Evolutionary conservation across 78 protist genomes (phyloP), one percentile per base, ranked within the genome.

Genomic region (Trichosphaerium sp.): DNA sequence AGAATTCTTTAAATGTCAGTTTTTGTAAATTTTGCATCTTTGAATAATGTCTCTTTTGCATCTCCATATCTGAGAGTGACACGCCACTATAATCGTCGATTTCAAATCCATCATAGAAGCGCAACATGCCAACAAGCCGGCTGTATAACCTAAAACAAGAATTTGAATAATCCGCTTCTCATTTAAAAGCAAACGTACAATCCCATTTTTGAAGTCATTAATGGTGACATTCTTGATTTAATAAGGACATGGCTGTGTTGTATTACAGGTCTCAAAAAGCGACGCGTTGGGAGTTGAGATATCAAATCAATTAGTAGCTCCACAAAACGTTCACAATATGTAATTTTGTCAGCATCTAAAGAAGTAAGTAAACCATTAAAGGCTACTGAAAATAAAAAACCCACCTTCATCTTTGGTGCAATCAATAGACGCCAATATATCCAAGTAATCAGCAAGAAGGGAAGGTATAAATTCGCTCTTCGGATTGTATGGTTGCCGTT

Each of bases 231-330:
- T 23, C 3, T 18, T 44, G 85, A 68, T 25, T 48, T 56, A 12
- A 70, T 38, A 18, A 88, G 43, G 6, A 90, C 42, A 52, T 86
- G 83, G 6, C 15, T 26, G 59, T 85, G 84, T 47, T 81, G 80
- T 26, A 91, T 48, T 10, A 78, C 18, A 2, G 88, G 71, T 23
- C 12, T 71, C 49, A 82, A 34, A 66, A 83, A 87, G 42, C 93
- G 76, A 26, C 99, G 84, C 3, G 97, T 93, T 28, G 96, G 89
- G 38, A 90, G 56, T 67, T 81, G 94, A 15, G 85, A 61, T 37
- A 80, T 65, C 39, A 93, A 65, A 52, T 88, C 93, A 12, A 76
- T 69, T 61, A 93, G 32, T 40, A 81, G 67, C 41, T 87, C 92
- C 35, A 82, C 42, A 42, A 82, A 57, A 47, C 82, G 65, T 55